Percentiles rank a stretch among this genome's conserved stretches.
Evolutionary conservation across 805 yeast species (phyloP).

Genomic region (Kazachstania africana): DNA sequence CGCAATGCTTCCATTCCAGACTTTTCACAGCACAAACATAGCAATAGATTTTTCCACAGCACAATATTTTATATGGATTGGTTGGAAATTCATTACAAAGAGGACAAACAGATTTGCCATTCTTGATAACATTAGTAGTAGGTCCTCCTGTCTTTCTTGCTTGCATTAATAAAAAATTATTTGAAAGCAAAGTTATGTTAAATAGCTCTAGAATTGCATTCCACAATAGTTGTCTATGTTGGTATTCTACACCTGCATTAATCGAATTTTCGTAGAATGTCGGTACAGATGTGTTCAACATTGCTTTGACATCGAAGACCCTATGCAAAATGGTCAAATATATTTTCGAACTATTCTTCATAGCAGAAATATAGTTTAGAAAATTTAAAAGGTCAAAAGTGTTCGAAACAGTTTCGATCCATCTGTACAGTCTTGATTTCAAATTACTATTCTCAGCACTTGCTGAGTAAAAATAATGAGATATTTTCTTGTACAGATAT

Average conservation of each 20-base stretch:
- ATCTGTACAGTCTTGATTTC: too few species aligned
- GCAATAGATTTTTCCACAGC: conserved; percentile 13
- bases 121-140: background rate
- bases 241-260: conserved; percentile 14
- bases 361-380: conserved; percentile 2
- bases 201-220: conserved; percentile 20
- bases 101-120: conserved; percentile 4
- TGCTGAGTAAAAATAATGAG: conserved; percentile 5
- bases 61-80: conserved; percentile 11
- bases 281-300: background rate
- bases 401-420: background rate
- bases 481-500: conserved; percentile 8
- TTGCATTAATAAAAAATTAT: background rate
- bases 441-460: background rate
- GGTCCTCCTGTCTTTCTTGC: background rate
- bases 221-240: conserved; percentile 23
- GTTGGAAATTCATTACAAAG: conserved; percentile 12
- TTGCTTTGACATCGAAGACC: conserved; percentile 9
- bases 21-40: conserved; percentile 13
- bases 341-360: background rate
- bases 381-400: background rate
- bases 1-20: conserved; percentile 9
- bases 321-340: conserved; percentile 13
- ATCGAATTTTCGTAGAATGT: conserved; percentile 12
- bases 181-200: conserved; percentile 11